phyloP scores from a whole-genome alignment of 2,329 filamentous ascomycete species.

The Zymoseptoria tritici region DNA sequence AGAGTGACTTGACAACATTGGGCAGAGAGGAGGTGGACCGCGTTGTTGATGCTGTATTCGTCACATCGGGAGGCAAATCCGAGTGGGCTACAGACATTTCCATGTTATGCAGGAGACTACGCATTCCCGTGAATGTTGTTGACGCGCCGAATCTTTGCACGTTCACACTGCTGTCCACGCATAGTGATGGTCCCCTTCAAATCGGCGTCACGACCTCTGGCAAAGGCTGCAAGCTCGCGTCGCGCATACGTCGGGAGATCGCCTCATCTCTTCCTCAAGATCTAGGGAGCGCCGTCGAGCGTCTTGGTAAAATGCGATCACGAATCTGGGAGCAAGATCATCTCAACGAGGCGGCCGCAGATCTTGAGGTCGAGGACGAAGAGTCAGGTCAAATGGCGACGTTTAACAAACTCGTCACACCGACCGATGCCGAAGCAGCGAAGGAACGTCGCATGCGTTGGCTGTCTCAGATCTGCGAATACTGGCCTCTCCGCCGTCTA shows the following conservation, averaged over 20 bases:
- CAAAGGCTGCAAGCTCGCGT: conserved; percentile 86
- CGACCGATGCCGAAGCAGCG: conserved; percentile 63
- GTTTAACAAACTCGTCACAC: conserved; percentile 76
- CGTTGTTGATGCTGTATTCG: conserved; percentile 87
- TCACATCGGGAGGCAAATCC: conserved; percentile 55
- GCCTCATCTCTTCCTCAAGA: conserved; percentile 67
- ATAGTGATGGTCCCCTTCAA: conserved; percentile 84
- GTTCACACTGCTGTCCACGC: conserved; percentile 81
- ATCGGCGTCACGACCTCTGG: conserved; percentile 95
- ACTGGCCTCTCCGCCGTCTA: conserved; percentile 84
- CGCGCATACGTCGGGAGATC: conserved; percentile 81
- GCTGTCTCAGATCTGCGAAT: conserved; percentile 95
- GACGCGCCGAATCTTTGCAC: conserved; percentile 82
- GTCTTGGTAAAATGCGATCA: conserved; percentile 65
- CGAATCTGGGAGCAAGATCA: conserved; percentile 70
- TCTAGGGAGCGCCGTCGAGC: conserved; percentile 68
- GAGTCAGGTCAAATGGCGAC: conserved; percentile 66
- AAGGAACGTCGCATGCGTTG: conserved; percentile 82
- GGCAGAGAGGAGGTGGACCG: conserved; percentile 71
- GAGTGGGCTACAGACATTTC: conserved; percentile 57
- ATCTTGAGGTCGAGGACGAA: conserved; percentile 46
- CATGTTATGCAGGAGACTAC: conserved; percentile 63
- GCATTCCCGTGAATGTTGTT: conserved; percentile 88
- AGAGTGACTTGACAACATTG: conserved; percentile 63
- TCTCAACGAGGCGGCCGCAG: conserved; percentile 40